phyloP scores from a whole-genome alignment of 2,329 filamentous ascomycete species.

The Nothophaeocryptopus gaeumannii region DNA sequence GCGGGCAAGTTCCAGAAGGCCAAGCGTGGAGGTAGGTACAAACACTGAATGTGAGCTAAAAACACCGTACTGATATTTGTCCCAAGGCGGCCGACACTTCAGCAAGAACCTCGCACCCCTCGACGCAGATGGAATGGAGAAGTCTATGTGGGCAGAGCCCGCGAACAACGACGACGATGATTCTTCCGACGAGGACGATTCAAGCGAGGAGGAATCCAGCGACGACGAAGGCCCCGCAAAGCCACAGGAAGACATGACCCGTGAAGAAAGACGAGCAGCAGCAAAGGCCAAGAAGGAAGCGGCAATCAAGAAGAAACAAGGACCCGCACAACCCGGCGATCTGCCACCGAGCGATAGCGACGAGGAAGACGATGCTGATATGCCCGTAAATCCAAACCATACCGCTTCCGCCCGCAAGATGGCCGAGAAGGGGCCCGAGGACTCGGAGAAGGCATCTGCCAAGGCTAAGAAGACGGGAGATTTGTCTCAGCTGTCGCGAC shows the following conservation, averaged over 20 bases:
- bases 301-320: constrained; percentile 71
- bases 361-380: constrained; percentile 58
- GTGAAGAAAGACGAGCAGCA: constrained; percentile 81
- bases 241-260: constrained; percentile 57
- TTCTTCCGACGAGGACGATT: constrained; percentile 49
- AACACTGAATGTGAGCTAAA: background rate
- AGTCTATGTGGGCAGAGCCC: constrained; percentile 77
- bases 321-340: constrained; percentile 76
- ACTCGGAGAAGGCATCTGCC: constrained; percentile 47
- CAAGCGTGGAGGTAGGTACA: constrained; percentile 75
- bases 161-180: constrained; percentile 53
- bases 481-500: constrained; percentile 58
- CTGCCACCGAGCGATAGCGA: constrained; percentile 68
- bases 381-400: constrained; percentile 91
- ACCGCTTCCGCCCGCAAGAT: constrained; percentile 65
- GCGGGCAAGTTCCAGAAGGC: constrained; percentile 94
- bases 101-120: constrained; percentile 85
- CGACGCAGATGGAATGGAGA: constrained; percentile 82
- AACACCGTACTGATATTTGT: constrained; percentile 19
- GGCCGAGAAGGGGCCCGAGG: constrained; percentile 56
- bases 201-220: constrained; percentile 44
- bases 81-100: constrained; percentile 85
- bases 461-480: constrained; percentile 58
- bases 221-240: constrained; percentile 40
- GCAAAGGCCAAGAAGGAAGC: constrained; percentile 91